Evolutionary conservation across 208 protist species (phyloP).

Genomic region (Trypanosoma conorhini): DNA sequence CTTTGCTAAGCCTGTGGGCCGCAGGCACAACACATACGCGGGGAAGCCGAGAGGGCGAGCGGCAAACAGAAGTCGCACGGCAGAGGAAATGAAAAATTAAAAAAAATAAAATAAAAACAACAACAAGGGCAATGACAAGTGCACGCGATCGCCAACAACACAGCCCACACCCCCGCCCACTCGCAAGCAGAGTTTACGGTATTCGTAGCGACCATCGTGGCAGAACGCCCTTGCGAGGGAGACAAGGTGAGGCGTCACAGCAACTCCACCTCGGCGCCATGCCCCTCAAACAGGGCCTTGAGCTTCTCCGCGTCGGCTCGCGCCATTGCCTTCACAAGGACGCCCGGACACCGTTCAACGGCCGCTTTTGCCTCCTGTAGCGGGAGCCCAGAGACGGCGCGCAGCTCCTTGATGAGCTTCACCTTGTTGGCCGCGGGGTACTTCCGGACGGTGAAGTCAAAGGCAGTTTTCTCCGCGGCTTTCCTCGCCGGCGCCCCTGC

Average conservation of each 20-base stretch:
- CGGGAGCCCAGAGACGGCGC: conserved; percentile 27
- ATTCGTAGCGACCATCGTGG: not conserved
- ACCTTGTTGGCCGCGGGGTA: conserved; percentile 35
- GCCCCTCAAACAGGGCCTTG: conserved; percentile 26
- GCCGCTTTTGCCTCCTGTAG: conserved; percentile 37
- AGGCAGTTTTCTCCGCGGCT: conserved; percentile 24
- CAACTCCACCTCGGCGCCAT: conserved; percentile 37
- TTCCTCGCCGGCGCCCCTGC: conserved; percentile 20
- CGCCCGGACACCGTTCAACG: conserved; percentile 35
- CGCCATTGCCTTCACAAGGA: conserved; percentile 28
- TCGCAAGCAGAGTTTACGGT: not conserved
- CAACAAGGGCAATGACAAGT: not conserved
- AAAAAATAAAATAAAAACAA: not conserved
- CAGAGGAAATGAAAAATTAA: not conserved
- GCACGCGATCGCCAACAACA: too few relatives aligned
- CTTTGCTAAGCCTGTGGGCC: too few relatives aligned
- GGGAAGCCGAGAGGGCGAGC: not conserved
- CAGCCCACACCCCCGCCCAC: not conserved
- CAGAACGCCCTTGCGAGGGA: not conserved
- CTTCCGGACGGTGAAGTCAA: conserved; percentile 31
- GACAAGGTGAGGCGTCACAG: conserved; percentile 9
- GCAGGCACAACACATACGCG: not conserved
- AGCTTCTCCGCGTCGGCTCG: conserved; percentile 39
- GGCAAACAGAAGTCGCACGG: too few relatives aligned
- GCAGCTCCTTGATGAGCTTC: conserved; percentile 46